Evolutionary conservation across 2,329 filamentous ascomycete species (phyloP).

Genomic region (Pseudogymnoascus sp.): DNA sequence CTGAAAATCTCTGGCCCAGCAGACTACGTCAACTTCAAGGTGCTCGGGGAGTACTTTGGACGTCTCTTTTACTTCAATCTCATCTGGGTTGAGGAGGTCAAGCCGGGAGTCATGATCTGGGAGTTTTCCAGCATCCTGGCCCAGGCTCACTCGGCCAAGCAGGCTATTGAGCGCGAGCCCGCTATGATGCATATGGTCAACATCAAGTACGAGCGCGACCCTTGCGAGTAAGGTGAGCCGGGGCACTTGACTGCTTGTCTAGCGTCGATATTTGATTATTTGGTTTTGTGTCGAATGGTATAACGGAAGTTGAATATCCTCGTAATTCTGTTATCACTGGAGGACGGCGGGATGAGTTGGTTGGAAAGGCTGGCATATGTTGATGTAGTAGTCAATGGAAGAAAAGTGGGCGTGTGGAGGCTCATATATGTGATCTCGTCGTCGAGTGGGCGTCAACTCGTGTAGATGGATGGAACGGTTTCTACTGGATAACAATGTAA

Average conservation of each 20-base stretch:
- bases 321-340: not conserved
- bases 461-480: not conserved
- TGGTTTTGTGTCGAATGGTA: not conserved
- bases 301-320: not conserved
- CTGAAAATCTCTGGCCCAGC: constrained; percentile 11
- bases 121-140: constrained; percentile 8
- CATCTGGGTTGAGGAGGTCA: constrained; percentile 4
- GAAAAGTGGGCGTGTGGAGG: not conserved
- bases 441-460: not conserved
- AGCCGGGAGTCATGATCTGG: constrained; percentile 4
- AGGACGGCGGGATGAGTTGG: not conserved
- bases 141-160: constrained; percentile 6
- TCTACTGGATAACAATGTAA: not conserved
- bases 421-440: not conserved
- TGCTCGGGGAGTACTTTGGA: constrained; percentile 8
- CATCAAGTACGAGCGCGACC: not conserved
- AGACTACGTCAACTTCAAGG: not conserved
- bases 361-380: not conserved
- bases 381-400: not conserved
- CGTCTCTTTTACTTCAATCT: constrained; percentile 13
- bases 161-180: constrained; percentile 9
- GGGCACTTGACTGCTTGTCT: not conserved
- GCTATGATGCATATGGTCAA: not conserved
- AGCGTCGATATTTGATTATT: not conserved
- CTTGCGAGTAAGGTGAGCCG: not conserved